Evolutionary conservation across 805 yeast species (phyloP).

Genomic region (Zygosaccharomyces pseudorouxii): DNA sequence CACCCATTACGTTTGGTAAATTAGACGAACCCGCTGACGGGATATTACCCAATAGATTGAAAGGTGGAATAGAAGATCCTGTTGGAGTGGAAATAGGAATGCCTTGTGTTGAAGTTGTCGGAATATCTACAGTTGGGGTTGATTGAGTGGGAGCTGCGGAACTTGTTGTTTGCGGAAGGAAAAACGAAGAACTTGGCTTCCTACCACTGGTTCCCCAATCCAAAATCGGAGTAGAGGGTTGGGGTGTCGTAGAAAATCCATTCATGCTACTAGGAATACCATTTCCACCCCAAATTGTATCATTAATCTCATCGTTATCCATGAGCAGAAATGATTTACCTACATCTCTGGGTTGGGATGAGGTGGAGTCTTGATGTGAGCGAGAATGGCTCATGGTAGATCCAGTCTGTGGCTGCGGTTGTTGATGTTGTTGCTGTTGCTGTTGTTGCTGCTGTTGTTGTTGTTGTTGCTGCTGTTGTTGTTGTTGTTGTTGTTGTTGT

Average conservation of each 20-base stretch:
- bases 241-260: constrained; percentile 27
- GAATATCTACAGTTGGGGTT: constrained; percentile 9
- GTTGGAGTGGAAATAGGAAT: constrained; percentile 9
- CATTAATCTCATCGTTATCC: constrained; percentile 38
- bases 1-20: constrained; percentile 11
- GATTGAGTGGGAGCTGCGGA: constrained; percentile 7
- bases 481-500: constrained; percentile 11
- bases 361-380: constrained; percentile 13
- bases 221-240: constrained; percentile 31
- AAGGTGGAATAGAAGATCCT: constrained; percentile 32
- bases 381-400: constrained; percentile 12
- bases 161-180: constrained; percentile 14
- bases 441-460: constrained; percentile 6
- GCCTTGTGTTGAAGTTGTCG: constrained; percentile 11
- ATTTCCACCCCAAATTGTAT: constrained; percentile 35
- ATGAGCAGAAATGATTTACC: constrained; percentile 41
- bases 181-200: constrained; percentile 29
- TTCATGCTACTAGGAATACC: constrained; percentile 31
- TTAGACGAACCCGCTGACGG: constrained; percentile 26
- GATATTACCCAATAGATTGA: constrained; percentile 25
- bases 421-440: constrained; percentile 11
- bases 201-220: constrained; percentile 30
- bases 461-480: constrained; percentile 1
- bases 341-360: constrained; percentile 31
- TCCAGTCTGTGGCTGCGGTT: constrained; percentile 7